Evolutionary conservation across 495 filamentous ascomycete species (phyloP), one percentile per base, ranked within the genome.

Genomic region (Tetracladium marchalianum): DNA sequence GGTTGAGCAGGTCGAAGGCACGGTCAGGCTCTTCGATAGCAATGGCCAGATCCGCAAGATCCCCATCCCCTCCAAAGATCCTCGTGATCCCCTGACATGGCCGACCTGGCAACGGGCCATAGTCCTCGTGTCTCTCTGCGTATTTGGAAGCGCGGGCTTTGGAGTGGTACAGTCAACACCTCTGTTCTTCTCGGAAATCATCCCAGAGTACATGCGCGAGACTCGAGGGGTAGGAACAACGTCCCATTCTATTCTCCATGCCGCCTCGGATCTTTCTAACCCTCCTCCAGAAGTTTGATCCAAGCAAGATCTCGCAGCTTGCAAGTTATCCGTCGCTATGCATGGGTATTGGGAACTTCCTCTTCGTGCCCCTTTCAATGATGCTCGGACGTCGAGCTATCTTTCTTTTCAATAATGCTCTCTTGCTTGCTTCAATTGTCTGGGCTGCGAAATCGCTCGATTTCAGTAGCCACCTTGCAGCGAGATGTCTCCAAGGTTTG

Each of bases 21-120:
- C 40, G n/a, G 12, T 43, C 40, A 43, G 40, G 16, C 40, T 43
- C 40, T 43, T 43, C 40, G 40, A 43, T 13, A 43, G 40, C 40
- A 27, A 43, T 27, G 40, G 24, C 11, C 3, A 32, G n/a, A 19
- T 43, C 19, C 40, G 40, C 12, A 43, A 43, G 18, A 11, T 43
- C 24, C 40, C 40, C 31, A 16, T 43, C 17, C 19, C 40, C 6
- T 43, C 40, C n/a, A 19, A 43, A 4, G 40, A 32, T 16, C 40
- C 40, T n/a, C 11, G 22, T n/a, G 40, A 43, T 32, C 40, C 40
- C 19, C 40, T 43, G n/a, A 43, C 40, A n/a, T 43, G 24, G 40
- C 17, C 40, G n/a, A 11, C 18, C 40, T 43, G 40, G 24, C 17
- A 32, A 31, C 40, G 40, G 16, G 31, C n/a, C n/a, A 19, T 43